A percentile compares a stretch with the other conserved stretches of the same genome.
Evolutionary conservation across 2,329 filamentous ascomycete species (phyloP).

Genomic region (Fusarium tjaetaba): DNA sequence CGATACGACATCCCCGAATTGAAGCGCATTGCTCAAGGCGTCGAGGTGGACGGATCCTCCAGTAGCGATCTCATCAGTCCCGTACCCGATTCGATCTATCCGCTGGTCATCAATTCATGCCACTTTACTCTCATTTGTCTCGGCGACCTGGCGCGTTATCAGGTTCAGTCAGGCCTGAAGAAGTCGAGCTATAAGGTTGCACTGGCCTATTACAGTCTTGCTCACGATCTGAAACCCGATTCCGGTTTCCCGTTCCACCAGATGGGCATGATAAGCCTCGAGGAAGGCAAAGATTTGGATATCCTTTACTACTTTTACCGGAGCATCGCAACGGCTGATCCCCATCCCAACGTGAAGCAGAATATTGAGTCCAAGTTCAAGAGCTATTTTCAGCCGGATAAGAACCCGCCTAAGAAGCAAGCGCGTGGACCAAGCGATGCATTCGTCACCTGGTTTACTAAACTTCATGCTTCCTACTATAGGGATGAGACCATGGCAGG

Average conservation of each 20-base stretch:
- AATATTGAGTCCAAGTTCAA: conserved; percentile 86
- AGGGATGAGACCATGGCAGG: conserved; percentile 78
- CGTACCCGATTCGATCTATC: conserved; percentile 61
- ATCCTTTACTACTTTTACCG: conserved; percentile 92
- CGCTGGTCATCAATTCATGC: conserved; percentile 76
- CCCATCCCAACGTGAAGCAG: conserved; percentile 76
- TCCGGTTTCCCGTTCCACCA: conserved; percentile 90
- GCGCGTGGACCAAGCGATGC: conserved; percentile 62
- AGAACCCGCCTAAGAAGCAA: conserved; percentile 45
- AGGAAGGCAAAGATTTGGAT: conserved; percentile 81
- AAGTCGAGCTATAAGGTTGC: conserved; percentile 82
- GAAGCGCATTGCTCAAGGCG: conserved; percentile 53
- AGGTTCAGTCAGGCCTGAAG: conserved; percentile 77
- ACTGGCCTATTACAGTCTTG: conserved; percentile 85
- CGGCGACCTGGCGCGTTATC: conserved; percentile 90
- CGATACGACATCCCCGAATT: conserved; percentile 65
- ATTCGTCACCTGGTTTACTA: conserved; percentile 83
- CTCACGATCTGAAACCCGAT: conserved; percentile 78
- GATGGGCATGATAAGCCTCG: conserved; percentile 84
- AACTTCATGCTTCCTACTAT: conserved; percentile 86
- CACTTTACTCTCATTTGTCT: conserved; percentile 86
- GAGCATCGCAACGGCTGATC: conserved; percentile 77
- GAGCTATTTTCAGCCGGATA: conserved; percentile 55
- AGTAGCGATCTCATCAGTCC: conserved; percentile 53
- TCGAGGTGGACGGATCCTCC: conserved; percentile 50